phyloP scores from a whole-genome alignment of 441 rosid genomes.

The Bruguiera hainesii region DNA sequence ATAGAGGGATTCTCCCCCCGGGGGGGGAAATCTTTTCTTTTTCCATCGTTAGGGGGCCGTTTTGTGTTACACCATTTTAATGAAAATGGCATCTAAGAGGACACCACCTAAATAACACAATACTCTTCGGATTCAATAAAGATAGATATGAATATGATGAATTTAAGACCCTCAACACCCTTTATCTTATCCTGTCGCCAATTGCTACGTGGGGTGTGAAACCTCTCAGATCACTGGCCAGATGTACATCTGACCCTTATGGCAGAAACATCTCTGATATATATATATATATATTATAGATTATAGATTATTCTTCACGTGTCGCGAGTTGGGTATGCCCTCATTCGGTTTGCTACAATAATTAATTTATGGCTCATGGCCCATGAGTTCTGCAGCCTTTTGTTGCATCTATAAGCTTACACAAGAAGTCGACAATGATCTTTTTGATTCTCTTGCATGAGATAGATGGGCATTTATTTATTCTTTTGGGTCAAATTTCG shows the following conservation, averaged over 20 bases:
- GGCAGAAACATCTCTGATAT: neutral
- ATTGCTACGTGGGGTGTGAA: constrained; percentile 4
- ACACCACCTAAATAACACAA: neutral
- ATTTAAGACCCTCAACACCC: constrained; percentile 17
- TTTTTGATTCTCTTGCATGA: neutral
- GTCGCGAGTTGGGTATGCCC: too few relatives aligned
- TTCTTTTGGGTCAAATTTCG: neutral
- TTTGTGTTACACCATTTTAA: neutral
- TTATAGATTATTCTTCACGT: too few relatives aligned
- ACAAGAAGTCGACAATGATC: neutral
- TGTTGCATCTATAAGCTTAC: neutral
- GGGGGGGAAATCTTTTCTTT: constrained; percentile 7
- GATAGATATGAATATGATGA: neutral
- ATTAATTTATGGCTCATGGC: constrained; percentile 8
- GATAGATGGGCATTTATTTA: neutral
- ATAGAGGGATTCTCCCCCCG: constrained; percentile 3
- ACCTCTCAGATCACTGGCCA: constrained; percentile 9
- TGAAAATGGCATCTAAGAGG: constrained; percentile 15
- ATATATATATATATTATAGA: too few relatives aligned
- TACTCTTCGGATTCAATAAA: constrained; percentile 20
- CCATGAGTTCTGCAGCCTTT: neutral
- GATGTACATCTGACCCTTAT: neutral
- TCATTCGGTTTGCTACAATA: neutral
- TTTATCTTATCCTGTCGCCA: constrained; percentile 11
- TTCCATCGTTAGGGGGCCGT: neutral